Evolutionary conservation across 2,329 filamentous ascomycete species (phyloP).

Genomic region (Rhynchosporium secalis): DNA sequence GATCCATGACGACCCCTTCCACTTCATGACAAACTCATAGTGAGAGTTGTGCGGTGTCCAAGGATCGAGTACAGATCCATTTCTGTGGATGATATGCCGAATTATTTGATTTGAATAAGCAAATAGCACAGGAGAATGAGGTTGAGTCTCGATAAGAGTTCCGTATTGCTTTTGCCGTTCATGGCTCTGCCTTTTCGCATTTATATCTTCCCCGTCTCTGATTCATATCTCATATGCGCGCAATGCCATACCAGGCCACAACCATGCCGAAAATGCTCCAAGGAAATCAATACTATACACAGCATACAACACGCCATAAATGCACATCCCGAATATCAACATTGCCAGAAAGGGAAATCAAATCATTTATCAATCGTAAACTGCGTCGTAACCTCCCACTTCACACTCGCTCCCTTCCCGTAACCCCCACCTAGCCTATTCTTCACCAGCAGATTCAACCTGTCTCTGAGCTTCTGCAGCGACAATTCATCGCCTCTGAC

Average conservation of each 20-base stretch:
- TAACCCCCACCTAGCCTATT: conserved; percentile 87
- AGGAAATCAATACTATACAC: background rate
- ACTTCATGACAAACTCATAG: too few relatives aligned
- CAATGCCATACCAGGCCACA: background rate
- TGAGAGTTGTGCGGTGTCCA: too few relatives aligned
- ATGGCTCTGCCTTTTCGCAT: too few relatives aligned
- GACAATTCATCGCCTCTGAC: conserved; percentile 71
- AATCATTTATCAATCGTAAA: conserved; percentile 46
- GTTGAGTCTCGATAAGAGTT: too few relatives aligned
- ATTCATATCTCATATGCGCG: background rate
- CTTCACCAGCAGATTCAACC: conserved; percentile 75
- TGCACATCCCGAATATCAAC: background rate
- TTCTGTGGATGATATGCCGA: too few relatives aligned
- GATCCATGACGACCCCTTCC: too few relatives aligned
- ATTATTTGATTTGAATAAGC: too few relatives aligned
- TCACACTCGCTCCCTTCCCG: conserved; percentile 72
- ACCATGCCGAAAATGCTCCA: background rate
- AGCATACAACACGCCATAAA: conserved; percentile 6
- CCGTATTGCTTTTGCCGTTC: too few relatives aligned
- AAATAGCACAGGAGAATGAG: too few relatives aligned
- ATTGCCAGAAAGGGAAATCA: background rate
- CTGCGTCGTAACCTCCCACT: conserved; percentile 93
- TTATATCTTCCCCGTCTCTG: too few relatives aligned
- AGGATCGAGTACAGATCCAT: too few relatives aligned
- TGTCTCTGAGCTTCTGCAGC: conserved; percentile 70